Conservation (phyloP, 208 protist species). For the Leishmania aethiopica region DNA sequence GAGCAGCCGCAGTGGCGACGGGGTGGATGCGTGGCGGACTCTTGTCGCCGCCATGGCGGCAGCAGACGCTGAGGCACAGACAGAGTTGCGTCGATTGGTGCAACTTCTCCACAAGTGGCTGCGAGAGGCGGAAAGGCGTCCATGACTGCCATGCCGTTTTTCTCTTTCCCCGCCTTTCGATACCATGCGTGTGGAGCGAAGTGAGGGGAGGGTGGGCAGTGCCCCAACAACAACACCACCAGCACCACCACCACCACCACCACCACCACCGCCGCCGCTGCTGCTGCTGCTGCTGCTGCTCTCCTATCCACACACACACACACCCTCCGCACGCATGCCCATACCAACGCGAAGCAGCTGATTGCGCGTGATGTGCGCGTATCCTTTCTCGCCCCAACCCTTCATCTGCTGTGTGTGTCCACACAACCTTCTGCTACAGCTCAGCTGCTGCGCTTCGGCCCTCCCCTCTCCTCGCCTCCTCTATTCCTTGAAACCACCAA, state of each 20-base stretch:
- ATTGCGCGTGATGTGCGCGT: background rate
- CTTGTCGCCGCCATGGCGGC: background rate
- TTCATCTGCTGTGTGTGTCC: background rate
- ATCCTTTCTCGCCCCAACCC: background rate
- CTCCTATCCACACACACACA: background rate
- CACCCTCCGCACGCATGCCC: background rate
- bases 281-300: background rate
- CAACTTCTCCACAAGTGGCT: slow-evolving; percentile 2
- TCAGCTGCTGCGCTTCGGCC: background rate
- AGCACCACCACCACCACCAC: background rate
- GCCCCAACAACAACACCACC: background rate
- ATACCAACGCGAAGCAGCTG: background rate
- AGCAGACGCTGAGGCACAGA: slow-evolving; percentile 7
- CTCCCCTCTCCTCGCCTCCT: background rate
- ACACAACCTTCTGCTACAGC: background rate
- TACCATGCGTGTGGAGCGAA: background rate
- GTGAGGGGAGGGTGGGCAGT: background rate
- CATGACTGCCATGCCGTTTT: background rate
- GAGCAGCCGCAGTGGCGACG: background rate
- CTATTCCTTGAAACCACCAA: background rate
- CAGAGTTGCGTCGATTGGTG: slow-evolving; percentile 13
- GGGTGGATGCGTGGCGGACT: background rate
- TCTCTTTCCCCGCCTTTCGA: background rate
- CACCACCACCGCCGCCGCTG: background rate
- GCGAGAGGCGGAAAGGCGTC: slow-evolving; percentile 2